Percentiles rank a stretch among this genome's conserved stretches.
Evolutionary conservation across 371 early-diverging fungal species (phyloP).

Genomic region (Actinomucor elegans): DNA sequence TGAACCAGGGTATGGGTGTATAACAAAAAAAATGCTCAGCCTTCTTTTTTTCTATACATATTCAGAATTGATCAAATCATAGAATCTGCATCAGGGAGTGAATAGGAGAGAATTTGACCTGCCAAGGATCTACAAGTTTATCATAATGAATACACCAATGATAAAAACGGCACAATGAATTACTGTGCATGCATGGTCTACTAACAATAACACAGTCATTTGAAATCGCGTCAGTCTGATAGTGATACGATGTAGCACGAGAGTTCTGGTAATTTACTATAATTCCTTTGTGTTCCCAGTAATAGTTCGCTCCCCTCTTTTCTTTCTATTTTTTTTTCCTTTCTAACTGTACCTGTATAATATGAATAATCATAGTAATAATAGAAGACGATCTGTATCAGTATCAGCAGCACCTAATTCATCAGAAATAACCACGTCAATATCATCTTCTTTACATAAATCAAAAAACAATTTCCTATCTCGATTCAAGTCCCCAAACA

Average conservation of each 20-base stretch:
- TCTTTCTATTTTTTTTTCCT: conserved; percentile 1
- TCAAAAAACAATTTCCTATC: conserved; percentile 9
- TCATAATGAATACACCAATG: too few relatives aligned
- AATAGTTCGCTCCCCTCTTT: neutral
- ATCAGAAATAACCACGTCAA: conserved; percentile 2
- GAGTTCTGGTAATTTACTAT: neutral
- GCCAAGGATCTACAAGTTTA: too few relatives aligned
- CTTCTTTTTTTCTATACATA: too few relatives aligned
- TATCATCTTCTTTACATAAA: neutral
- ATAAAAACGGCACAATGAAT: too few relatives aligned
- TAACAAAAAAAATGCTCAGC: too few relatives aligned
- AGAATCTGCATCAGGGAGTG: too few relatives aligned
- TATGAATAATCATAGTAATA: neutral
- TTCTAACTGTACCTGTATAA: neutral
- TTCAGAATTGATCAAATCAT: too few relatives aligned
- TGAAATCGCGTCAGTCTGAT: too few relatives aligned
- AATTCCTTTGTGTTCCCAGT: conserved; percentile 2
- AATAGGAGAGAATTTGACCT: too few relatives aligned
- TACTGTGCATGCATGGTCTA: too few relatives aligned
- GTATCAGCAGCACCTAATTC: neutral
- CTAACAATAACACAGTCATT: too few relatives aligned
- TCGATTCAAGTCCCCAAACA: conserved; percentile 1
- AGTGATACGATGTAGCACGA: neutral
- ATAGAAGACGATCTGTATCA: conserved; percentile 15
- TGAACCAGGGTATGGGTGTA: too few relatives aligned